These are phyloP conservation scores for Pythium aphanidermatum DNA, from an alignment of 352 stramenopile species.

Conservation along the genomic window DNA sequence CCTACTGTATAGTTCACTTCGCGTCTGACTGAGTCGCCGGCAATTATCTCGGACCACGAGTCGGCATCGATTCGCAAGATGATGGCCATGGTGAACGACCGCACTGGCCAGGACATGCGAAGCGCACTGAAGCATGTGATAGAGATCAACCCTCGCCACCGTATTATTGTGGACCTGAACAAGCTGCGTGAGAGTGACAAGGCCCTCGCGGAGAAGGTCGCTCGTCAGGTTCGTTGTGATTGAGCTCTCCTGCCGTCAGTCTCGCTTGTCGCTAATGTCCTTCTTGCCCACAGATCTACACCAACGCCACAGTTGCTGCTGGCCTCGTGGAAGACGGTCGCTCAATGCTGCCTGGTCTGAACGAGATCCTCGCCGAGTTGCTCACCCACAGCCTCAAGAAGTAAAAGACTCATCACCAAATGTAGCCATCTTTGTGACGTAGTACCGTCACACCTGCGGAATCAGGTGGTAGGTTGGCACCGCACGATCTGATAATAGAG, in stretches of 20 bases:
- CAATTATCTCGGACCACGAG: conserved; percentile 99
- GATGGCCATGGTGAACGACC: conserved; percentile 97
- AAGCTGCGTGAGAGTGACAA: conserved; percentile 77
- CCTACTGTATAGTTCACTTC: conserved; percentile 84
- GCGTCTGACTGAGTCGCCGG: conserved; percentile 94
- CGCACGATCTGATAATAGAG: conserved; percentile 2
- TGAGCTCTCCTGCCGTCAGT: no score
- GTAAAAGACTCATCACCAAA: background rate
- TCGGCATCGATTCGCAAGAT: conserved; percentile 96
- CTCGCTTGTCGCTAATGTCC: no score
- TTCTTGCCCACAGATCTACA: conserved; percentile 87
- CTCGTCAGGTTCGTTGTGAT: conserved; percentile 48
- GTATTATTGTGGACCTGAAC: conserved; percentile 94
- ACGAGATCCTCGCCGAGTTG: conserved; percentile 92
- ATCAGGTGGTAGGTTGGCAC: no score
- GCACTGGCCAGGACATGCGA: conserved; percentile 42
- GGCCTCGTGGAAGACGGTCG: conserved; percentile 97
- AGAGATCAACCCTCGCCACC: conserved; percentile 98
- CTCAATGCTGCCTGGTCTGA: conserved; percentile 95
- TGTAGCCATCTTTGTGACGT: conserved; percentile 7
- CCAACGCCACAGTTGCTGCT: conserved; percentile 97
- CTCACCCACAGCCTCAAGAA: conserved; percentile 59
- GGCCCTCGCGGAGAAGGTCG: conserved; percentile 81
- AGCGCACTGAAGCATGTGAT: conserved; percentile 92
- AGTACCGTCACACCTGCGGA: no score